These are phyloP conservation scores for Coemansia sp. DNA, from an alignment of 192 early-diverging fungal species.

Conservation along the genomic window DNA sequence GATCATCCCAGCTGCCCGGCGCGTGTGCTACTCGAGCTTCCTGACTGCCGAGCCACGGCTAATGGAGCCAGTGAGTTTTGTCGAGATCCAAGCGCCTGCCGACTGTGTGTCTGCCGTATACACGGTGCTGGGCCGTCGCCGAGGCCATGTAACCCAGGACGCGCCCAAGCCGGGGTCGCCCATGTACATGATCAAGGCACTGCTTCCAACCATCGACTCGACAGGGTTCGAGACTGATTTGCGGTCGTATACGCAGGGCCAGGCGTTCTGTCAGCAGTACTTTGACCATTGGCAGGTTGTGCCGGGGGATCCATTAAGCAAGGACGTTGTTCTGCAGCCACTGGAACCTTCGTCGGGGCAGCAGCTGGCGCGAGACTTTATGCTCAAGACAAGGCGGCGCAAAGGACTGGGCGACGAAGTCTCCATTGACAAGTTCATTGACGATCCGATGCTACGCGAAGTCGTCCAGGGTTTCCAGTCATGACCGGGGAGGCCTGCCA, in stretches of 20 bases:
- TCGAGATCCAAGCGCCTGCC: conserved; percentile 95
- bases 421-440: conserved; percentile 73
- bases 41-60: conserved; percentile 90
- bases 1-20: conserved; percentile 91
- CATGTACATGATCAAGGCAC: conserved; percentile 86
- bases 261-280: conserved; percentile 95
- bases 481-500: too few relatives aligned
- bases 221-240: conserved; percentile 96
- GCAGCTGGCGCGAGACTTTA: conserved; percentile 94
- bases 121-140: conserved; percentile 85
- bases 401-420: conserved; percentile 85
- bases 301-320: conserved; percentile 94
- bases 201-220: conserved; percentile 93
- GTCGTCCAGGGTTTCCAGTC: conserved; percentile 8
- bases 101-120: conserved; percentile 95
- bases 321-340: conserved; percentile 75
- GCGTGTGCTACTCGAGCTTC: conserved; percentile 96
- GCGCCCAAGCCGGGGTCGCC: conserved; percentile 92
- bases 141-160: conserved; percentile 94
- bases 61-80: conserved; percentile 96
- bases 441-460: conserved; percentile 52
- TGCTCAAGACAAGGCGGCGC: conserved; percentile 95
- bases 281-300: conserved; percentile 99
- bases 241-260: conserved; percentile 91
- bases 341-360: conserved; percentile 64